phyloP scores from a whole-genome alignment of 2,329 filamentous ascomycete genomes.

The Onygena corvina region DNA sequence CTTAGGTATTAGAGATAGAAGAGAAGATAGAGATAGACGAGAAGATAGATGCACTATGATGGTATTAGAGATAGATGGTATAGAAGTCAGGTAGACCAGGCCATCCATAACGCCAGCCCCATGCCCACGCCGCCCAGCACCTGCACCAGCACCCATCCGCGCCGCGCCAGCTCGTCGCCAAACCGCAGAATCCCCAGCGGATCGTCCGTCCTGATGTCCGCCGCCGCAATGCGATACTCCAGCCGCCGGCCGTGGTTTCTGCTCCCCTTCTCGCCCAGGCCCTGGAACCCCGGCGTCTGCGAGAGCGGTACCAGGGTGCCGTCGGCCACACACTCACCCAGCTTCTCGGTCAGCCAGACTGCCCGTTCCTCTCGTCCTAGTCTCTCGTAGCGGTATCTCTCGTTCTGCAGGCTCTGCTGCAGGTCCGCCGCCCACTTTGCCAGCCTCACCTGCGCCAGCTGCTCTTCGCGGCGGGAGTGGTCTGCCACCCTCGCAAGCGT shows the following conservation, averaged over 20 bases:
- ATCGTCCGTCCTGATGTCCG: slow-evolving; percentile 49
- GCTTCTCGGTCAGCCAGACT: slow-evolving; percentile 54
- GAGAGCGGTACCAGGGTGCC: slow-evolving; percentile 48
- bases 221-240: slow-evolving; percentile 23
- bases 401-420: slow-evolving; percentile 61
- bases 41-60: no score
- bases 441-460: slow-evolving; percentile 55
- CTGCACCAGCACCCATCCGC: slow-evolving; percentile 57
- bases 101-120: slow-evolving; percentile 55
- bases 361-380: slow-evolving; percentile 52
- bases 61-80: neutral
- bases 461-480: slow-evolving; percentile 49
- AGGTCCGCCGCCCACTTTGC: slow-evolving; percentile 74
- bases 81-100: slow-evolving; percentile 30
- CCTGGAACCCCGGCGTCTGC: slow-evolving; percentile 23
- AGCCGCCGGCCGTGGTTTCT: slow-evolving; percentile 19
- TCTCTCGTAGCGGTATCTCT: slow-evolving; percentile 56
- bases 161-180: slow-evolving; percentile 51
- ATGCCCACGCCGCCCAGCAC: slow-evolving; percentile 62
- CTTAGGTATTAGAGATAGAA: neutral
- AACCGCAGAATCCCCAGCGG: slow-evolving; percentile 66
- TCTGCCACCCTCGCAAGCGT: slow-evolving; percentile 50
- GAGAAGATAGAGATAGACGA: neutral
- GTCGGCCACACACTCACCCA: slow-evolving; percentile 56
- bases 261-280: slow-evolving; percentile 19